These are phyloP conservation scores for Umbelopsis vinacea DNA, from an alignment of 192 early-diverging fungal species.

Conservation along the genomic window DNA sequence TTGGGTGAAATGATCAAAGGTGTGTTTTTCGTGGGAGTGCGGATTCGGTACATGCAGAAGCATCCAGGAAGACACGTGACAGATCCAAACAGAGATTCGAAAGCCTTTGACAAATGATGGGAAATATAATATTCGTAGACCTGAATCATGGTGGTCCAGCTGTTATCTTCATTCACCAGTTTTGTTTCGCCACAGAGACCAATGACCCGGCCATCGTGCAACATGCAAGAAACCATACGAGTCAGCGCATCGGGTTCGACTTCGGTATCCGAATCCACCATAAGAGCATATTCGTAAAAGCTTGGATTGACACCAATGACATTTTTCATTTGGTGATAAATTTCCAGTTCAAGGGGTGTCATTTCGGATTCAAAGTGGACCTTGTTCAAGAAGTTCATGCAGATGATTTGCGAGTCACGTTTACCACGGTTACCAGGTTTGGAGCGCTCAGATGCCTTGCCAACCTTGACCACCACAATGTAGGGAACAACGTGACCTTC, in stretches of 20 bases:
- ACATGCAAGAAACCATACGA: constrained; percentile 83
- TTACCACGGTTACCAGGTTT: constrained; percentile 97
- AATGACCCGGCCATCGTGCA: constrained; percentile 78
- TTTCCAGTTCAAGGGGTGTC: constrained; percentile 93
- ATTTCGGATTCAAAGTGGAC: constrained; percentile 92
- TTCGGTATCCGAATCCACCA: constrained; percentile 85
- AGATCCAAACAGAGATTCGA: constrained; percentile 80
- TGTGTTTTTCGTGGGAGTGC: constrained; percentile 63
- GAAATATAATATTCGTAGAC: constrained; percentile 93
- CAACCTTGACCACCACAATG: constrained; percentile 93
- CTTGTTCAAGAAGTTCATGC: constrained; percentile 91
- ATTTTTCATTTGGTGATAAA: constrained; percentile 97
- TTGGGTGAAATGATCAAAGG: constrained; percentile 83
- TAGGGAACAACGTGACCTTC: constrained; percentile 93
- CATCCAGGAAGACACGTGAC: constrained; percentile 86
- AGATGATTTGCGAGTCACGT: constrained; percentile 95
- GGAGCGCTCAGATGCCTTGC: constrained; percentile 80
- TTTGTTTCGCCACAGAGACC: constrained; percentile 95
- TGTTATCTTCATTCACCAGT: constrained; percentile 86
- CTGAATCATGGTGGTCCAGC: constrained; percentile 97
- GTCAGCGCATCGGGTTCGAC: constrained; percentile 86
- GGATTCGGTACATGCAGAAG: constrained; percentile 86
- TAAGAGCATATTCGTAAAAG: constrained; percentile 78
- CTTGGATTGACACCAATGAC: constrained; percentile 89
- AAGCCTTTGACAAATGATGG: constrained; percentile 91